Percentiles rank a stretch among this genome's conserved stretches.
phyloP scores from a whole-genome alignment of 176 grass and related monocot genomes.

The Saccharum spontaneum region DNA sequence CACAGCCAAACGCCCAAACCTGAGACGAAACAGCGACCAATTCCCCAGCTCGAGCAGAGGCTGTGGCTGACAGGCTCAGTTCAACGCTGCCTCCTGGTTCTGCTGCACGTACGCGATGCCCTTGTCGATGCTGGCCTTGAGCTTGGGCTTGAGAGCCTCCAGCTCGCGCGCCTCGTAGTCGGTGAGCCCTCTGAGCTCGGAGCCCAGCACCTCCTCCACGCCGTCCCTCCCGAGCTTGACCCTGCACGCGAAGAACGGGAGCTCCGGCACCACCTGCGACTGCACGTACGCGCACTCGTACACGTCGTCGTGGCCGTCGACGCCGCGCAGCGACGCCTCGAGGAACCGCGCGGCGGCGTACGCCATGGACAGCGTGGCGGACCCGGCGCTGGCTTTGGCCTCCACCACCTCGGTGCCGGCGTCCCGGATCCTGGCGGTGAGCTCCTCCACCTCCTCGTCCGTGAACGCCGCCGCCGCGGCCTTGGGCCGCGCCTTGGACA shows the following conservation, averaged over 20 bases:
- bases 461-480: constrained; percentile 18
- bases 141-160: constrained; percentile 44
- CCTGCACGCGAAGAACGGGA: constrained; percentile 61
- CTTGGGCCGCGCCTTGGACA: constrained; percentile 48
- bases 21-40: not conserved
- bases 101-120: constrained; percentile 47
- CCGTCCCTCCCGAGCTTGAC: constrained; percentile 50
- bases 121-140: constrained; percentile 59
- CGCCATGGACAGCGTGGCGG: constrained; percentile 43
- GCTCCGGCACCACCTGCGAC: constrained; percentile 45
- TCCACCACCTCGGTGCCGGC: constrained; percentile 43
- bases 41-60: not conserved
- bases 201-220: constrained; percentile 33
- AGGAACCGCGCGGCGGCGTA: constrained; percentile 57
- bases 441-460: constrained; percentile 45
- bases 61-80: not conserved
- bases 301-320: constrained; percentile 42
- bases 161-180: constrained; percentile 46
- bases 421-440: constrained; percentile 39
- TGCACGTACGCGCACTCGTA: constrained; percentile 57
- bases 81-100: not conserved
- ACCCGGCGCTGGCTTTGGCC: constrained; percentile 45
- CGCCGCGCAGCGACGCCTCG: constrained; percentile 43
- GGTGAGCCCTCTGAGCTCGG: constrained; percentile 38
- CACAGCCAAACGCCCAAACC: not conserved